These are phyloP conservation scores for Gymnopus androsaceus DNA, from an alignment of 1,284 basidiomycete species.

Conservation along the genomic window DNA sequence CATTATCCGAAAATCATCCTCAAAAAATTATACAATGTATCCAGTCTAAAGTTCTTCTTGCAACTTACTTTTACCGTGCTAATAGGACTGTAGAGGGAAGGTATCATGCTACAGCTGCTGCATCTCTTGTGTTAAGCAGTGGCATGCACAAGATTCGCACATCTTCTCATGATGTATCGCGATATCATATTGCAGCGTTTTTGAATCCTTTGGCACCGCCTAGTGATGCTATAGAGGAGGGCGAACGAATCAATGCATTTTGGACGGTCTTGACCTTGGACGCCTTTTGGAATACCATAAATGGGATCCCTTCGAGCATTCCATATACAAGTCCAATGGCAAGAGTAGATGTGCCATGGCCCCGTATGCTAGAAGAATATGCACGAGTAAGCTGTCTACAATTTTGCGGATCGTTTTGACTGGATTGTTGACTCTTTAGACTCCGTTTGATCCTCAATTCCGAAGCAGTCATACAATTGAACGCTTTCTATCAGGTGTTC, in stretches of 20 bases:
- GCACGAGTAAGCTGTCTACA: conserved; percentile 23
- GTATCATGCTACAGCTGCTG: conserved; percentile 44
- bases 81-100: conserved; percentile 42
- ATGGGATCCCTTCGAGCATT: conserved; percentile 35
- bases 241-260: conserved; percentile 48
- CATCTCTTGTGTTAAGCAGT: conserved; percentile 41
- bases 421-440: background rate
- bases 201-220: conserved; percentile 23
- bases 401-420: background rate
- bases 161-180: background rate
- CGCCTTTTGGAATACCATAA: conserved; percentile 41
- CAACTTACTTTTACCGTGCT: conserved; percentile 44
- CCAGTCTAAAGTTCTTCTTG: conserved; percentile 48
- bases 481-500: conserved; percentile 31
- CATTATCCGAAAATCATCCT: conserved; percentile 33
- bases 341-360: conserved; percentile 46
- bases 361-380: conserved; percentile 30
- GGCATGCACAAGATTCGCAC: conserved; percentile 40
- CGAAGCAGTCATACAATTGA: conserved; percentile 30
- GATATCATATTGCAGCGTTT: background rate
- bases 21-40: conserved; percentile 41
- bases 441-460: background rate
- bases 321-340: conserved; percentile 30
- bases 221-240: conserved; percentile 40
- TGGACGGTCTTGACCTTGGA: conserved; percentile 48